phyloP scores from a whole-genome alignment of 2,329 filamentous ascomycete species.

The Aspergillus sergii region DNA sequence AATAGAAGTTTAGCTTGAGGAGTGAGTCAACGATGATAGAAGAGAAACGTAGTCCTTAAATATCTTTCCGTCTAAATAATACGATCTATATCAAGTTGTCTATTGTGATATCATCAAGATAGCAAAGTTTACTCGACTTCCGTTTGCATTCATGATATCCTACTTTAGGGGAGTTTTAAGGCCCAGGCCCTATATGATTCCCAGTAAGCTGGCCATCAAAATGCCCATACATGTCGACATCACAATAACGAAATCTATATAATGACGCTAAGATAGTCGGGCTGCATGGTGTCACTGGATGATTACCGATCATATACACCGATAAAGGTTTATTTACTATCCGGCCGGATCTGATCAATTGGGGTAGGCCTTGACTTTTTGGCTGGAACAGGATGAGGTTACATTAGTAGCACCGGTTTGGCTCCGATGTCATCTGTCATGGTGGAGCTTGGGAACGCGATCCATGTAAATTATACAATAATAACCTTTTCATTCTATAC shows the following conservation, averaged over 20 bases:
- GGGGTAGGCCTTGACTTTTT: not conserved
- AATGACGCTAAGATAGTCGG: not conserved
- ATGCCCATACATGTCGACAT: not conserved
- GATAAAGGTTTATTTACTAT: not conserved
- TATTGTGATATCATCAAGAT: not conserved
- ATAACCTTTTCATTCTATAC: not conserved
- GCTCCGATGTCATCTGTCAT: not conserved
- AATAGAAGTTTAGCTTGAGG: not conserved
- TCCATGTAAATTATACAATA: not conserved
- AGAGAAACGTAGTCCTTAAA: not conserved
- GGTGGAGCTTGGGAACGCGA: not conserved
- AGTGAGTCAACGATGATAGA: not conserved
- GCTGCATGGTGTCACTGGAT: not conserved
- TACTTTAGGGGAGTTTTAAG: not conserved
- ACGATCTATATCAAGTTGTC: not conserved
- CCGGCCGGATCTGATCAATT: not conserved
- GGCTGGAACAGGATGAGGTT: not conserved
- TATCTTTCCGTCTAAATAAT: not conserved
- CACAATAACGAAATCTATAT: not conserved
- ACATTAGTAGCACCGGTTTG: not conserved
- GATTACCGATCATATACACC: not conserved
- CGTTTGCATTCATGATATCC: not conserved
- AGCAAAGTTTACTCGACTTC: not conserved
- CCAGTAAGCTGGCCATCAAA: not conserved
- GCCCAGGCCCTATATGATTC: not conserved